These are phyloP conservation scores for Pythium plurisporium DNA, from an alignment of 352 stramenopile genomes.

Conservation along the genomic window DNA sequence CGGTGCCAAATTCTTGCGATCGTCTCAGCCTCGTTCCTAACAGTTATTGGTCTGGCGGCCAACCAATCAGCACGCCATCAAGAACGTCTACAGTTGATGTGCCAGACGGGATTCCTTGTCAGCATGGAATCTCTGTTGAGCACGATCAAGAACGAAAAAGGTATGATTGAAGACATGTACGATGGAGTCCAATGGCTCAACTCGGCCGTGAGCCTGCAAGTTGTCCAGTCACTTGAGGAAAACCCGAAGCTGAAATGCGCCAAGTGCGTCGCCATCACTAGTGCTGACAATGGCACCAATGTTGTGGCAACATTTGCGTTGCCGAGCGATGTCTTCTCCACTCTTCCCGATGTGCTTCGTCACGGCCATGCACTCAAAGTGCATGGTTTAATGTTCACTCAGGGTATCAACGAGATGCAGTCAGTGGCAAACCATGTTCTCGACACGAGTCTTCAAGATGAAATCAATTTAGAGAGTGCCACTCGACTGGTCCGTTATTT, in stretches of 20 bases:
- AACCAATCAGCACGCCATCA: conserved; percentile 51
- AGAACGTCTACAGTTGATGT: conserved; percentile 60
- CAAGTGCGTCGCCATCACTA: conserved; percentile 74
- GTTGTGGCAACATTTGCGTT: conserved; percentile 72
- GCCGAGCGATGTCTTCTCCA: conserved; percentile 45
- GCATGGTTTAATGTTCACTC: conserved; percentile 79
- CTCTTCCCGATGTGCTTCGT: conserved; percentile 57
- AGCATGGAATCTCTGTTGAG: conserved; percentile 94
- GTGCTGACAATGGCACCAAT: conserved; percentile 40
- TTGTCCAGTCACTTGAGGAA: conserved; percentile 49
- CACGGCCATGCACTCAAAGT: conserved; percentile 70
- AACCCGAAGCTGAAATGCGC: conserved; percentile 55
- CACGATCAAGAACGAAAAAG: conserved; percentile 92
- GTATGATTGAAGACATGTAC: conserved; percentile 94
- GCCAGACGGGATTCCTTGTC: conserved; percentile 79
- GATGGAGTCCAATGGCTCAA: conserved; percentile 86
- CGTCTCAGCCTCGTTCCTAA: conserved; percentile 69
- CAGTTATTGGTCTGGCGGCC: conserved; percentile 53
- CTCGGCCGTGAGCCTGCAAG: conserved; percentile 68
- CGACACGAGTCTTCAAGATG: conserved; percentile 80
- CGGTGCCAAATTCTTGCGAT: conserved; percentile 72
- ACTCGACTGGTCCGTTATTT: conserved; percentile 72
- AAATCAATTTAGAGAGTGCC: conserved; percentile 79
- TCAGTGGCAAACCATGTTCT: conserved; percentile 86
- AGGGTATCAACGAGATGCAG: conserved; percentile 94